Base-by-base conservation (phyloP, 179 eudicot species). In the Corrigiola litoralis region DNA sequence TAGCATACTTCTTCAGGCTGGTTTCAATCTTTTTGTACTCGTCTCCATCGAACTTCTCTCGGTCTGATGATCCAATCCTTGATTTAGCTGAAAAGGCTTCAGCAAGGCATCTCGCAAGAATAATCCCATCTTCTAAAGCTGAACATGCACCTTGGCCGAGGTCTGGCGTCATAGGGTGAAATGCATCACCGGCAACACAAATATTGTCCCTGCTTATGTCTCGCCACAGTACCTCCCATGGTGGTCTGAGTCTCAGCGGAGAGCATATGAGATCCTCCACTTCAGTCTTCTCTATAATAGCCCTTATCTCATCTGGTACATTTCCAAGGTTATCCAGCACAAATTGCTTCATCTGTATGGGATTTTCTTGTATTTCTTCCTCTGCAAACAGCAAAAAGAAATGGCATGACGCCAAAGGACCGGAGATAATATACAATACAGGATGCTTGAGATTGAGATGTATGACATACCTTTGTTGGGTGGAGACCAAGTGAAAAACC, bases 161-260 rank as follows among this genome's bases (percentile, higher is more conserved):
- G 58, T 85, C 87, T 2, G 90, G 85, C 7, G 87, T 82, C 90
- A 82, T 82, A 2, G 87, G 85, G 36, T 85, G 90, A 31, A 80
- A 50, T 0, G 90, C 90, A 23, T 85, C 90, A 0, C 90, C 87
- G 0, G 68, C 64, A 6, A 85, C 83, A 44, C 85, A 76, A 0
- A 72, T 76, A 41, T 72, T 76, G 71, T 68, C 77, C 36, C 70
- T 73, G 67, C 66, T 52, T 47, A 73, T 67, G 38, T 72, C 65
- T 34, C 53, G 67, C 24, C 52, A 66, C 1, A 80, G 49, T 10
- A 80, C 46, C 47, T 80, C 76, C 82, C 80, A 81, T 37, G 85
- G 83, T 28, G 25, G 52, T 27, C 83, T 68, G 29, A 58, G 55
- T 33, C 70, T 46, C 48, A 82, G 46, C 1, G 75, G 79, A 44